phyloP scores from a whole-genome alignment of 805 yeast genomes.

The Crinitomyces ghanaensis region DNA sequence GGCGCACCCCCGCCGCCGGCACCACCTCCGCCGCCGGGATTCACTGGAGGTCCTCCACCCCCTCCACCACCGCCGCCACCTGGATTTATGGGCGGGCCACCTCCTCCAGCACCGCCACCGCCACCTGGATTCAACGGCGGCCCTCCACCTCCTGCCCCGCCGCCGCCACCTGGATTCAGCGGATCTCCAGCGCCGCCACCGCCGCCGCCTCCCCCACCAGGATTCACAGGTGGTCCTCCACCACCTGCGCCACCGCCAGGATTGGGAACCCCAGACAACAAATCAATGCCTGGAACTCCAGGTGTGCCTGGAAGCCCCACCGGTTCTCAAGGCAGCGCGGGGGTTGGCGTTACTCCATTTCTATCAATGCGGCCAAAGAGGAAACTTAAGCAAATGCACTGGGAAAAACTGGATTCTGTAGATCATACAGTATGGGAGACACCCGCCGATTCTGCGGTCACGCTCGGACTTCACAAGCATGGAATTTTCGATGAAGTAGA shows the following conservation, averaged over 20 bases:
- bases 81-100: conserved; percentile 14
- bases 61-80: conserved; percentile 22
- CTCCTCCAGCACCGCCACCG: conserved; percentile 20
- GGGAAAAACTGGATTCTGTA: conserved; percentile 86
- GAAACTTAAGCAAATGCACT: conserved; percentile 87
- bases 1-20: conserved; percentile 21
- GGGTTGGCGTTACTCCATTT: conserved; percentile 22
- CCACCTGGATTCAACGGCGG: conserved; percentile 9
- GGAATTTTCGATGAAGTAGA: conserved; percentile 84
- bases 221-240: conserved; percentile 19
- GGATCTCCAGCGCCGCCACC: conserved; percentile 22
- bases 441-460: conserved; percentile 31
- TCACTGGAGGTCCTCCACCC: conserved; percentile 19
- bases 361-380: conserved; percentile 43
- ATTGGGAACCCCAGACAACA: conserved; percentile 9
- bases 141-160: conserved; percentile 29
- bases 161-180: conserved; percentile 23
- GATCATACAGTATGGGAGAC: conserved; percentile 82
- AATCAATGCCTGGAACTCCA: conserved; percentile 18
- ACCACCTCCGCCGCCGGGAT: conserved; percentile 14
- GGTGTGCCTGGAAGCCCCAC: conserved; percentile 26
- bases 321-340: conserved; percentile 28
- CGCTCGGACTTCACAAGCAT: conserved; percentile 53
- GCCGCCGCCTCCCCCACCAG: conserved; percentile 14
- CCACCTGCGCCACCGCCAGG: conserved; percentile 24